Evolutionary conservation across 257 asterid genomes (phyloP).

Genomic region (Plantago elongata): DNA sequence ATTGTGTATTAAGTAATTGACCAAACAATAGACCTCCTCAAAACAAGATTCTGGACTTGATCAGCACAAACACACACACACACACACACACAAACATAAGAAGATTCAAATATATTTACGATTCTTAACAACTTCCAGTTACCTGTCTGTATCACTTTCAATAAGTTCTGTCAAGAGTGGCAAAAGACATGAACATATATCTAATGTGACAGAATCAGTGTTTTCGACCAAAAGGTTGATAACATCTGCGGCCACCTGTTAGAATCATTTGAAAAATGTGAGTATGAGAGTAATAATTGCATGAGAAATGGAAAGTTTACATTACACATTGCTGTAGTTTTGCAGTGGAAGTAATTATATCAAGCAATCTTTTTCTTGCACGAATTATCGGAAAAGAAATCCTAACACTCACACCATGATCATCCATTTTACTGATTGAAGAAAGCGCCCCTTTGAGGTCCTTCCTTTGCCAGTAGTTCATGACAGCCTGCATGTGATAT

Average conservation of each 20-base stretch:
- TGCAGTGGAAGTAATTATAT: constrained; percentile 5
- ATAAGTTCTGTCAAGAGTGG: constrained; percentile 77
- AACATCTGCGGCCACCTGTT: constrained; percentile 95
- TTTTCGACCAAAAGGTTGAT: constrained; percentile 66
- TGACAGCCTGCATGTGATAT: constrained; percentile 55
- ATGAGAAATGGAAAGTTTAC: constrained; percentile 15
- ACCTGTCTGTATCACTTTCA: constrained; percentile 83
- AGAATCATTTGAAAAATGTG: constrained; percentile 11
- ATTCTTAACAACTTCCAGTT: constrained; percentile 12
- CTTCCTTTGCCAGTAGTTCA: constrained; percentile 71
- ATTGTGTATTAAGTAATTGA: no score
- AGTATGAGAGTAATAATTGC: constrained; percentile 11
- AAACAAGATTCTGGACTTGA: no score
- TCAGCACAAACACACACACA: no score
- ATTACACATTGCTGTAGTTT: constrained; percentile 13
- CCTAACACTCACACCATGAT: constrained; percentile 65
- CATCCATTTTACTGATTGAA: constrained; percentile 74
- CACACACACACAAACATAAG: no score
- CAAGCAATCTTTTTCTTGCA: constrained; percentile 8
- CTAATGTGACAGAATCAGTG: constrained; percentile 69
- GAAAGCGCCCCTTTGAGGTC: constrained; percentile 80
- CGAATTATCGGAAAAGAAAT: constrained; percentile 11
- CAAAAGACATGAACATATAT: constrained; percentile 74
- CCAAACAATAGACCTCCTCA: no score
- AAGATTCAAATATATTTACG: not conserved